phyloP scores from a whole-genome alignment of 192 early-diverging fungal species.

The Coemansia sp. region DNA sequence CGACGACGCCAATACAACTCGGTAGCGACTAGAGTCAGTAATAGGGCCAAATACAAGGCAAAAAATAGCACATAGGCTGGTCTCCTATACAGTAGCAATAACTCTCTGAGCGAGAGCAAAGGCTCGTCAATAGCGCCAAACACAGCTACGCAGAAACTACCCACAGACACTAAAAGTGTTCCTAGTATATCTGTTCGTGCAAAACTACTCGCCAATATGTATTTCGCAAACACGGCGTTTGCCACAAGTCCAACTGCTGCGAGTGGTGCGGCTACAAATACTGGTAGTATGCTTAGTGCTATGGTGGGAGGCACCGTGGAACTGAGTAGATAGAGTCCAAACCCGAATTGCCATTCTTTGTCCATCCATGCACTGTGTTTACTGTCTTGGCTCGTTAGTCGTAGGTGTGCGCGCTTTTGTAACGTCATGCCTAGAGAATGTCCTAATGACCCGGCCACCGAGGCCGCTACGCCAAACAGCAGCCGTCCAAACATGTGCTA shows the following conservation, averaged over 20 bases:
- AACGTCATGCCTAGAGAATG: constrained; percentile 77
- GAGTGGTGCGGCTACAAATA: constrained; percentile 76
- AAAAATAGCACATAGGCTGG: constrained; percentile 73
- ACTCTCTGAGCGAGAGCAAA: constrained; percentile 65
- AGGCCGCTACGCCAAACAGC: constrained; percentile 62
- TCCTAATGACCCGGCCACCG: constrained; percentile 67
- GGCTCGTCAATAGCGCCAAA: constrained; percentile 82
- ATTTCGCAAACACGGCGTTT: constrained; percentile 74
- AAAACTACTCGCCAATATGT: constrained; percentile 68
- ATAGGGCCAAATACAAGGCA: constrained; percentile 56
- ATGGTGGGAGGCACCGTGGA: constrained; percentile 73
- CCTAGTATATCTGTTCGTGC: constrained; percentile 63
- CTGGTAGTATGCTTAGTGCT: constrained; percentile 75
- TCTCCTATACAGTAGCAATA: constrained; percentile 67
- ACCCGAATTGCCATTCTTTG: constrained; percentile 69
- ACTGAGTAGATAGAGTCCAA: constrained; percentile 68
- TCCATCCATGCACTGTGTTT: constrained; percentile 37
- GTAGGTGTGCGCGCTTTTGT: constrained; percentile 74
- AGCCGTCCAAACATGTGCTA: constrained; percentile 38
- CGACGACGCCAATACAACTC: constrained; percentile 50
- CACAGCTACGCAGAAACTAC: constrained; percentile 66
- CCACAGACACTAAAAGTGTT: constrained; percentile 67
- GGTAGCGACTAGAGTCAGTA: constrained; percentile 53
- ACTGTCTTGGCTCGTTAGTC: constrained; percentile 18
- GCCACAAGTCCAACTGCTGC: constrained; percentile 74